Base-by-base conservation (phyloP, 805 yeast genomes). In the Spathaspora gorwiae region DNA sequence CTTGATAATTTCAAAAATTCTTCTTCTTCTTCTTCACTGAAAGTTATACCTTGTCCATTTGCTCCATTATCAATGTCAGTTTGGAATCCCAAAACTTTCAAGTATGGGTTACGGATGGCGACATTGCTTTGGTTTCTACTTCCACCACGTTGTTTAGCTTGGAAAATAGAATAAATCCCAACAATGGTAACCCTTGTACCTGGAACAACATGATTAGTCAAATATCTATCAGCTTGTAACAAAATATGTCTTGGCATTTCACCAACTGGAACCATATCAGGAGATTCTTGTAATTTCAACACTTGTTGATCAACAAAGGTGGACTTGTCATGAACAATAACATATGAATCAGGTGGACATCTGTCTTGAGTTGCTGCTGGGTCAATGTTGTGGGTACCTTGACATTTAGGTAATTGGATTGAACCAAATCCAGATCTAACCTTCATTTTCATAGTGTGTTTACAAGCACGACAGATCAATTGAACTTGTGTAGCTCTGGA, bases 201-300 rank as follows among this genome's bases (percentile, higher is more conserved):
- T 0, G 99, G 99, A 35, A 92, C 86, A 29, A 94, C 90, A 51
- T 79, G 81, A 67, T 94, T 94, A 26, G 97, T 85, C 60, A 94
- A 71, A 55, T 87, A 87, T 49, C 99, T 78, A 63, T 94, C 98
- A 31, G 89, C 88, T 37, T 94, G 86, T 51, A 94, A 73, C 47
- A 88, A 60, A 35, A 94, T 84, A 58, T 94, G 95, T 54, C 99
- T 80, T 7, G 99, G 99, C 89, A 94, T 84, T 68, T 94, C 99
- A 54, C 99, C 99, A 27, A 94, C 96, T 1, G 99, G 99, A 1
- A 94, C 97, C 84, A 87, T 87, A 63, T 94, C 99, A 10, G 98
- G 97, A n/a, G 94, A 76, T 63, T 94, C 99, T 65, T 94, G 99
- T 46, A 94, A 74, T 64, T 94, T 94, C 57, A 94, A 75, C 29